phyloP scores from a whole-genome alignment of 1,284 basidiomycete genomes.

The Ceratobasidium sp. region DNA sequence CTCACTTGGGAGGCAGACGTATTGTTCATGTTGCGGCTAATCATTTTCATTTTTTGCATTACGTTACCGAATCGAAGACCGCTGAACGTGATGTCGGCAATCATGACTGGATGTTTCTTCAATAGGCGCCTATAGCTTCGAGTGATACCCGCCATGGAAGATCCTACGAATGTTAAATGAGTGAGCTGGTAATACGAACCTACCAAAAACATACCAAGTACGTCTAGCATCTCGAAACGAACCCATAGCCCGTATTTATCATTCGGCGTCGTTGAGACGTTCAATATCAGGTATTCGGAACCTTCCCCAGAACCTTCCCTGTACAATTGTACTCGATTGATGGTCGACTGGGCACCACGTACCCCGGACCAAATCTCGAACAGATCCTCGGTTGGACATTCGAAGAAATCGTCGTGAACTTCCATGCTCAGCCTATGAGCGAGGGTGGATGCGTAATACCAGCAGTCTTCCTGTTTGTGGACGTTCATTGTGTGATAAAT shows the following conservation, averaged over 20 bases:
- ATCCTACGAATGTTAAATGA: background rate
- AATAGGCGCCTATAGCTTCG: constrained; percentile 3
- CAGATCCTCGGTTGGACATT: constrained; percentile 20
- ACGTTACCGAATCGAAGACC: constrained; percentile 19
- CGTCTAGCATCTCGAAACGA: background rate
- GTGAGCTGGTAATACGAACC: background rate
- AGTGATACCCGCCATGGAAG: background rate
- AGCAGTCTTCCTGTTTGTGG: constrained; percentile 28
- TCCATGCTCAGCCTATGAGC: constrained; percentile 23
- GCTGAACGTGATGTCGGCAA: constrained; percentile 21
- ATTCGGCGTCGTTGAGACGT: constrained; percentile 1
- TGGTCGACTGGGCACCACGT: constrained; percentile 7
- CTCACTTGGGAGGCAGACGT: background rate
- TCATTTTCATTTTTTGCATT: background rate
- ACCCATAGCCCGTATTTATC: constrained; percentile 12
- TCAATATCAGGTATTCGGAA: background rate
- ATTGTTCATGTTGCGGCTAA: background rate
- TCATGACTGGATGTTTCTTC: background rate
- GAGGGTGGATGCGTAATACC: constrained; percentile 30
- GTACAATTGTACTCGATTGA: constrained; percentile 23
- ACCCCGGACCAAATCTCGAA: constrained; percentile 30
- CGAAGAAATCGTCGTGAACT: constrained; percentile 18
- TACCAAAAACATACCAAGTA: background rate
- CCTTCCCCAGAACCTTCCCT: background rate
- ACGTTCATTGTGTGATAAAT: background rate